A percentile compares a stretch with the other conserved stretches of the same genome.
These are phyloP conservation scores for Lasiodiplodia hormozganensis DNA, from an alignment of 2,329 filamentous ascomycete species.

Conservation along the genomic window DNA sequence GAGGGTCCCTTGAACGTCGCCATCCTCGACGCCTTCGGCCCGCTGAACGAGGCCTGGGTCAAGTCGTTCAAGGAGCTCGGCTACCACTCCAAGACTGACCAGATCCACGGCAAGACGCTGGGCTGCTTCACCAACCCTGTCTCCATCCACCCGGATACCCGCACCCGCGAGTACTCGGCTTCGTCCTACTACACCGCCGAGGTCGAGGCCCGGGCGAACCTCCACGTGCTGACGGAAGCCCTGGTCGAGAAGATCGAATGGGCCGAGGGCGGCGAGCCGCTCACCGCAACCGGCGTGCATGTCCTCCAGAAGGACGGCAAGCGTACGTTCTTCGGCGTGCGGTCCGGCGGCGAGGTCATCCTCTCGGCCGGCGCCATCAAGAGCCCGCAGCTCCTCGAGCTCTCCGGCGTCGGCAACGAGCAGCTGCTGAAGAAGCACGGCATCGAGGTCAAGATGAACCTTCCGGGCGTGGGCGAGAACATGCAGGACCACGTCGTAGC, in stretches of 20 bases:
- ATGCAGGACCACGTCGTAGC: conserved; percentile 27
- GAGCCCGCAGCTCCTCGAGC: conserved; percentile 40
- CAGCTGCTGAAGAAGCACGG: conserved; percentile 19
- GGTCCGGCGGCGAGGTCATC: conserved; percentile 23
- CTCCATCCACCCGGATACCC: conserved; percentile 28
- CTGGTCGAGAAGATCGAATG: conserved; percentile 15
- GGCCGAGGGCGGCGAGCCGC: conserved; percentile 24
- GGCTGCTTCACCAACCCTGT: conserved; percentile 29
- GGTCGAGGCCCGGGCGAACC: conserved; percentile 31
- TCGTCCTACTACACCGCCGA: conserved; percentile 34
- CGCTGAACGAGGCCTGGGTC: conserved; percentile 33
- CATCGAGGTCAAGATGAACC: conserved; percentile 22
- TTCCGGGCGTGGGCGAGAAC: conserved; percentile 31
- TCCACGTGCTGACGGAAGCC: conserved; percentile 34
- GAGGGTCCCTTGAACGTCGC: conserved; percentile 29
- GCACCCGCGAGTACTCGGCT: conserved; percentile 31
- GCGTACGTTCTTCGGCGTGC: background rate
- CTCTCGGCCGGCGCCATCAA: conserved; percentile 37
- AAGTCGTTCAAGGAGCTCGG: conserved; percentile 30
- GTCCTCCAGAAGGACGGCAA: conserved; percentile 28
- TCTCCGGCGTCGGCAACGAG: conserved; percentile 38
- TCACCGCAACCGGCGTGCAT: conserved; percentile 34
- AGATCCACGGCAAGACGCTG: conserved; percentile 29
- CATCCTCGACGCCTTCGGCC: conserved; percentile 25
- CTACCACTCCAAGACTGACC: conserved; percentile 28